phyloP scores from a whole-genome alignment of 306 rosid genomes.

The Vigna hirtella region DNA sequence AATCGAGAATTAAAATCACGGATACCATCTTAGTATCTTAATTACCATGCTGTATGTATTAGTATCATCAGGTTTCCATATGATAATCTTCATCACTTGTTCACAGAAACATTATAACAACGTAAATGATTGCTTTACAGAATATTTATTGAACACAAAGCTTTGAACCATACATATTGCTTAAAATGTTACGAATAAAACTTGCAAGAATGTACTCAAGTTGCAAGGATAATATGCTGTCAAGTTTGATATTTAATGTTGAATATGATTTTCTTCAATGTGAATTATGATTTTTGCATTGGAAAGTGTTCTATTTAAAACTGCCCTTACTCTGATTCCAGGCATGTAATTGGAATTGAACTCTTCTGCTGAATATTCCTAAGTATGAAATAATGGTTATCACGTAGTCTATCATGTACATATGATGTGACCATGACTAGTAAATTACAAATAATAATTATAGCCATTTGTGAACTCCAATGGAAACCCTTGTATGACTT shows the following conservation, averaged over 20 bases:
- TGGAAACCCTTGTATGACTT: constrained; percentile 28
- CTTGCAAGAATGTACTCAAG: not conserved
- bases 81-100: constrained; percentile 8
- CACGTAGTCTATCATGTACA: not conserved
- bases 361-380: constrained; percentile 5
- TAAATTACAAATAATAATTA: constrained; percentile 2
- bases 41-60: not conserved
- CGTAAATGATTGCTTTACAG: not conserved
- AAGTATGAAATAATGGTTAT: not conserved
- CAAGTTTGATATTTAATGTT: constrained; percentile 2
- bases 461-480: constrained; percentile 13
- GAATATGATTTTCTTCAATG: not conserved
- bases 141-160: not conserved
- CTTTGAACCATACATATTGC: not conserved
- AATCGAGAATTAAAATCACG: not conserved
- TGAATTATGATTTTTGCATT: not conserved
- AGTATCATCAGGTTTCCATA: not conserved
- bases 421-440: not conserved
- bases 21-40: not conserved
- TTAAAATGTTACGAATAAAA: constrained; percentile 1
- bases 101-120: not conserved
- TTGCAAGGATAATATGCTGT: constrained; percentile 8
- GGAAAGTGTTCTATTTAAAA: not conserved
- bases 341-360: constrained; percentile 4
- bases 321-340: not conserved